A percentile compares a stretch with the other conserved stretches of the same genome.
Conservation (phyloP, 306 rosid genomes). For the Geum urbanum region DNA sequence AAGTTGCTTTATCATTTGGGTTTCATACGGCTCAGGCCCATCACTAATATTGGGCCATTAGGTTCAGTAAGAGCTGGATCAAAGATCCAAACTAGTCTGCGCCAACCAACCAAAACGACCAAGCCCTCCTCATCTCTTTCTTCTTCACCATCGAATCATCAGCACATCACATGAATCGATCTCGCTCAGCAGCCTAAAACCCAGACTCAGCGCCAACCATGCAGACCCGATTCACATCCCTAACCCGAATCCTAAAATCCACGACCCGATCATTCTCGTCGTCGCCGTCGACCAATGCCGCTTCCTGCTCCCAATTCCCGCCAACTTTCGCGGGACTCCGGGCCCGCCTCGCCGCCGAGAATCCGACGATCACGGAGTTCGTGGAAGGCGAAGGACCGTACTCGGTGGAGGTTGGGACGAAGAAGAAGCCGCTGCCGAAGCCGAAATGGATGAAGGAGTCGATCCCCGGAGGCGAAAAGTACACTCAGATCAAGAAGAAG, state of each 20-base stretch:
- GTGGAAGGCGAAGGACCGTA: conserved; percentile 43
- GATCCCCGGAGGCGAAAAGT: conserved; percentile 89
- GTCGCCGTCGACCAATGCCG: conserved; percentile 28
- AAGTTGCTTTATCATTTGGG: too few species aligned
- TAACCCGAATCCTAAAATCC: conserved; percentile 40
- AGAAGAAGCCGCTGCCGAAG: conserved; percentile 92
- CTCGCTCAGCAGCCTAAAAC: not conserved
- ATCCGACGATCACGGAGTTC: conserved; percentile 47
- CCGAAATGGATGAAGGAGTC: conserved; percentile 99
- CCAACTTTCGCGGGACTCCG: conserved; percentile 73
- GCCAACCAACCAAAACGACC: conserved; percentile 26
- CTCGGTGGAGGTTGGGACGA: conserved; percentile 95
- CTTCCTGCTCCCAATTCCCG: conserved; percentile 43
- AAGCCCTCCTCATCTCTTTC: conserved; percentile 20
- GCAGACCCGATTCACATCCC: conserved; percentile 44
- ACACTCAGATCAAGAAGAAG: conserved; percentile 95
- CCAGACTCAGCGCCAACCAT: conserved; percentile 20
- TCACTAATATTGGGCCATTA: not conserved
- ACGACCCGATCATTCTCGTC: conserved; percentile 46
- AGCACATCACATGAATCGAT: not conserved
- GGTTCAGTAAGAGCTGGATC: not conserved
- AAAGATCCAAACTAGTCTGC: conserved; percentile 21
- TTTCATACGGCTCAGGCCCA: not conserved
- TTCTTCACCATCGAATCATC: conserved; percentile 14
- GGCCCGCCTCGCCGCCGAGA: conserved; percentile 66